phyloP scores from a whole-genome alignment of 2,329 filamentous ascomycete species.

The Talaromyces sp. region DNA sequence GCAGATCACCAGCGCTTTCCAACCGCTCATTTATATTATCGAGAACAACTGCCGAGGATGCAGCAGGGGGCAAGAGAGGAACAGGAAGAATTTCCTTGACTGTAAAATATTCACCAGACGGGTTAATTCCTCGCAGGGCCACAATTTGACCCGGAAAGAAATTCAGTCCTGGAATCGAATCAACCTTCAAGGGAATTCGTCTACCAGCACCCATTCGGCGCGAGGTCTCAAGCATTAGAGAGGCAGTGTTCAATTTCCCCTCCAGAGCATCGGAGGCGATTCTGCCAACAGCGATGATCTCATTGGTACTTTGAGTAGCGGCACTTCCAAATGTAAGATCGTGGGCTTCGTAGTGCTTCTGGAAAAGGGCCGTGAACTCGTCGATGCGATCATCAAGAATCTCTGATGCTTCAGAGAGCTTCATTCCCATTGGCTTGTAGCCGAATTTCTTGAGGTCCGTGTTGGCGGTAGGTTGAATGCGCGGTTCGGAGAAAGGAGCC shows the following conservation, averaged over 20 bases:
- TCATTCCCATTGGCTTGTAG: slow-evolving; percentile 95
- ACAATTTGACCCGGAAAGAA: slow-evolving; percentile 96
- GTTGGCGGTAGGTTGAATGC: slow-evolving; percentile 81
- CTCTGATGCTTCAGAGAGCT: slow-evolving; percentile 86
- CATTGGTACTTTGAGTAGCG: slow-evolving; percentile 77
- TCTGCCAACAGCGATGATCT: slow-evolving; percentile 86
- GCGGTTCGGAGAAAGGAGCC: slow-evolving; percentile 71
- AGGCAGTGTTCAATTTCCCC: slow-evolving; percentile 82
- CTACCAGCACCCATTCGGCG: slow-evolving; percentile 79
- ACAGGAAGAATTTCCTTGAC: slow-evolving; percentile 75
- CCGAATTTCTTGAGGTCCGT: slow-evolving; percentile 88
- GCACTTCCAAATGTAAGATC: slow-evolving; percentile 85
- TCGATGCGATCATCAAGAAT: slow-evolving; percentile 95
- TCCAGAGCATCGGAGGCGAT: slow-evolving; percentile 86
- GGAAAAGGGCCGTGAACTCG: slow-evolving; percentile 75
- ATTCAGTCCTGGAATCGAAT: slow-evolving; percentile 69
- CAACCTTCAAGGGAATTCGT: slow-evolving; percentile 77
- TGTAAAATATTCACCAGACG: slow-evolving; percentile 79
- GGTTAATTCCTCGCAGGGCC: slow-evolving; percentile 82
- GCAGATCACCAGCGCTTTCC: slow-evolving; percentile 64
- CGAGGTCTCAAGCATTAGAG: slow-evolving; percentile 85
- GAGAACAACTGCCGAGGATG: slow-evolving; percentile 67
- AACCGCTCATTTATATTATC: slow-evolving; percentile 71
- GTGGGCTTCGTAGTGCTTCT: slow-evolving; percentile 74
- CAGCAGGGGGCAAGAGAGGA: slow-evolving; percentile 74